Conservation (phyloP, 495 filamentous ascomycete genomes). For the Trichocladium antarcticum region DNA sequence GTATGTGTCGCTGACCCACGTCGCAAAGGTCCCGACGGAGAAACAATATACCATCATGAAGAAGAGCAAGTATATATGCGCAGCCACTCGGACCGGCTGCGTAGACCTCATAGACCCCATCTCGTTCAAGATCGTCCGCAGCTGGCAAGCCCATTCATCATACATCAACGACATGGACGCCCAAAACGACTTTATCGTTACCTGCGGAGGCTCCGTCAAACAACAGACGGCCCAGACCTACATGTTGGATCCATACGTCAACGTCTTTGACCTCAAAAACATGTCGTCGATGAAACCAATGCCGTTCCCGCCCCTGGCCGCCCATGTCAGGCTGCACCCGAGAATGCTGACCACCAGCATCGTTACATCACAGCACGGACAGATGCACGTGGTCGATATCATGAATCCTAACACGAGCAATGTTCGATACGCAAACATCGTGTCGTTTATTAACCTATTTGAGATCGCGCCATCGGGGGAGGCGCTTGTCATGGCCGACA, state of each 20-base stretch:
- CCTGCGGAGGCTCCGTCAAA: conserved; percentile 82
- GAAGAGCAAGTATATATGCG: conserved; percentile 78
- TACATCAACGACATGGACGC: conserved; percentile 92
- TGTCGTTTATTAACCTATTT: conserved; percentile 55
- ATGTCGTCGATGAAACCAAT: conserved; percentile 75
- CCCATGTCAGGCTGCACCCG: conserved; percentile 90
- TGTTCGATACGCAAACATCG: conserved; percentile 73
- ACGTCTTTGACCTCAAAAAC: conserved; percentile 87
- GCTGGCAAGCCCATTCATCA: conserved; percentile 77
- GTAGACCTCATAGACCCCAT: conserved; percentile 75
- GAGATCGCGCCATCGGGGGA: conserved; percentile 88
- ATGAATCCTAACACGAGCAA: conserved; percentile 87
- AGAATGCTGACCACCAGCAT: conserved; percentile 86
- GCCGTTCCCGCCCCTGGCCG: conserved; percentile 81
- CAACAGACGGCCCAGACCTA: conserved; percentile 36
- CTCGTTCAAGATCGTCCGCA: conserved; percentile 64
- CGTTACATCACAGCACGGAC: conserved; percentile 77
- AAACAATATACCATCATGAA: conserved; percentile 84
- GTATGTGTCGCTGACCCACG: neutral
- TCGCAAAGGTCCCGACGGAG: conserved; percentile 51
- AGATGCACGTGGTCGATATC: conserved; percentile 87
- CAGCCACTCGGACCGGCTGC: conserved; percentile 71
- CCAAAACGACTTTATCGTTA: conserved; percentile 79
- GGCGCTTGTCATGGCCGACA: conserved; percentile 71
- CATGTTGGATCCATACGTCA: conserved; percentile 81